Percentiles rank a stretch among this genome's conserved stretches.
Conservation (phyloP, 2,329 filamentous ascomycete species). For the Curvularia eragrostidis region DNA sequence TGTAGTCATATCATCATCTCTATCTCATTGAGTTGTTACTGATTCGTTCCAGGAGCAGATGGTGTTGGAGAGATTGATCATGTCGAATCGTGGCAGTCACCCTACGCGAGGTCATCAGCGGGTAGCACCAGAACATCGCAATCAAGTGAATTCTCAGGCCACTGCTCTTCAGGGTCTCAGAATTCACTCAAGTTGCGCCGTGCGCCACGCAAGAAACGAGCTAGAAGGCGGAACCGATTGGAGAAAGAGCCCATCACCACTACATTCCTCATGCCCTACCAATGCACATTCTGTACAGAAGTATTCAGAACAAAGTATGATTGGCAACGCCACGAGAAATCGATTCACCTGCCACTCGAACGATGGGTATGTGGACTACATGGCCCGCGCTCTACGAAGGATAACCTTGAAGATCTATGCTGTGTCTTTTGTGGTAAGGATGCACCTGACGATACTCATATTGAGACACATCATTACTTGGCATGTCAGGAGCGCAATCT, state of each 20-base stretch:
- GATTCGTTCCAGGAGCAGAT: neutral
- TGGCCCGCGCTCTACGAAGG: conserved; percentile 18
- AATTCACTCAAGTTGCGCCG: conserved; percentile 22
- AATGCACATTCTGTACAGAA: conserved; percentile 43
- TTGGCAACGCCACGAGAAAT: conserved; percentile 42
- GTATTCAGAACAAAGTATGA: conserved; percentile 41
- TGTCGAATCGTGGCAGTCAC: conserved; percentile 21
- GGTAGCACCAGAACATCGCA: conserved; percentile 34
- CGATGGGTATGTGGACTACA: conserved; percentile 34
- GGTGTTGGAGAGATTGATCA: neutral
- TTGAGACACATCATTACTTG: conserved; percentile 30
- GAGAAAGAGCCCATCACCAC: conserved; percentile 14
- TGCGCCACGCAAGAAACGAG: conserved; percentile 20
- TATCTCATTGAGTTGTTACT: neutral
- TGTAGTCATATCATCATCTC: too few relatives aligned
- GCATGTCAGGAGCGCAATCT: conserved; percentile 31
- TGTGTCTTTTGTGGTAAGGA: conserved; percentile 32
- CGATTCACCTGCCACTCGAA: conserved; percentile 37
- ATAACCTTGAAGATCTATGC: conserved; percentile 22
- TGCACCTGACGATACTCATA: conserved; percentile 22
- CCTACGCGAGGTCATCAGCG: conserved; percentile 27
- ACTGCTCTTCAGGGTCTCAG: conserved; percentile 26
- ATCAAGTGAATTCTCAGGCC: conserved; percentile 30
- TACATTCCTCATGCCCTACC: conserved; percentile 27
- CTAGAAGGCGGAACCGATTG: conserved; percentile 16